These are phyloP conservation scores for Rhinocladiella mackenziei DNA, from an alignment of 2,329 filamentous ascomycete genomes.

Conservation along the genomic window DNA sequence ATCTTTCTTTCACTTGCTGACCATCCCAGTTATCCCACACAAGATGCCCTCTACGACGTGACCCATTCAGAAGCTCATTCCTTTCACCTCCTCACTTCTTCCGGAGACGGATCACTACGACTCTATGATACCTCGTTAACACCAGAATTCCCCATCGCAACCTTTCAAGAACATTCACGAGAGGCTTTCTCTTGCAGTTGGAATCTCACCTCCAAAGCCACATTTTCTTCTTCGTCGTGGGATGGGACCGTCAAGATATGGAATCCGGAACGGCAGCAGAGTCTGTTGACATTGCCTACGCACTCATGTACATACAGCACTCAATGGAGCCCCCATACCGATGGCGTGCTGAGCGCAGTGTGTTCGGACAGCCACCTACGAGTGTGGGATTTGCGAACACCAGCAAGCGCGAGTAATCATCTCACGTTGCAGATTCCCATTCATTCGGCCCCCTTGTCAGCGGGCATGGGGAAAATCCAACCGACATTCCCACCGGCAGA, in stretches of 20 bases:
- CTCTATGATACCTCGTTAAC: slow-evolving; percentile 80
- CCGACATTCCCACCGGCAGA: slow-evolving; percentile 63
- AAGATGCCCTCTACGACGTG: slow-evolving; percentile 92
- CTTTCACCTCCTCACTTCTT: slow-evolving; percentile 84
- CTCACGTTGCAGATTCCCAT: slow-evolving; percentile 78
- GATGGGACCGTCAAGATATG: slow-evolving; percentile 95
- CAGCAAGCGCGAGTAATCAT: slow-evolving; percentile 81
- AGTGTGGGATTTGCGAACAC: slow-evolving; percentile 86
- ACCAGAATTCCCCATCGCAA: slow-evolving; percentile 76
- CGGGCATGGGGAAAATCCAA: slow-evolving; percentile 28
- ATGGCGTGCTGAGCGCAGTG: slow-evolving; percentile 79
- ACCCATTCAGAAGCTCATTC: slow-evolving; percentile 96
- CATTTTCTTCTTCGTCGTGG: slow-evolving; percentile 89
- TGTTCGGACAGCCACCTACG: slow-evolving; percentile 85
- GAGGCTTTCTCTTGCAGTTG: slow-evolving; percentile 91
- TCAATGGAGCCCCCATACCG: slow-evolving; percentile 84
- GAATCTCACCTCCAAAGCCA: slow-evolving; percentile 87
- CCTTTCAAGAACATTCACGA: slow-evolving; percentile 87
- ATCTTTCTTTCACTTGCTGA: slow-evolving; percentile 6
- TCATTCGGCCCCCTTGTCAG: slow-evolving; percentile 52
- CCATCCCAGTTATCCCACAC: slow-evolving; percentile 75
- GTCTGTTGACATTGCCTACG: slow-evolving; percentile 79
- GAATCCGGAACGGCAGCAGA: slow-evolving; percentile 70
- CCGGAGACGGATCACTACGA: slow-evolving; percentile 91
- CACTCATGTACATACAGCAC: slow-evolving; percentile 92